Evolutionary conservation across 139 green algal genomes (phyloP).

Genomic region (Chlamydomonas incerta): DNA sequence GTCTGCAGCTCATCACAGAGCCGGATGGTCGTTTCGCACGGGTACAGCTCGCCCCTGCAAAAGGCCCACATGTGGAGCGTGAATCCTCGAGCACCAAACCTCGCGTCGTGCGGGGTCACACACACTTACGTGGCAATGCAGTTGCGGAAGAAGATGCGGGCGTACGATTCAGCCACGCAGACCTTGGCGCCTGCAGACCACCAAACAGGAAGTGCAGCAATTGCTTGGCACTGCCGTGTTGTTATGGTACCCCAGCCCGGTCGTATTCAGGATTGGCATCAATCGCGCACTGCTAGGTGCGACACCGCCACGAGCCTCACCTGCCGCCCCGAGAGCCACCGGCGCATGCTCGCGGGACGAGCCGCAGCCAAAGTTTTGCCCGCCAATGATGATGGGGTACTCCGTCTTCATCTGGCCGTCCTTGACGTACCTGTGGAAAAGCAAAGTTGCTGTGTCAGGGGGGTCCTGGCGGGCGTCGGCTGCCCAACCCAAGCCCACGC

Average conservation of each 20-base stretch:
- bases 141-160: conserved; percentile 97
- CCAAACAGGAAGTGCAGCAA: no score
- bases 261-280: no score
- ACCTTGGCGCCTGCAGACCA: conserved; percentile 72
- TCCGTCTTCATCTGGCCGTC: conserved; percentile 92
- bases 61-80: no score
- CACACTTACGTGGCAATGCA: conserved; percentile 90
- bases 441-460: no score
- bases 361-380: conserved; percentile 96
- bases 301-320: no score
- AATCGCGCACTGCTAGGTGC: no score
- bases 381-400: conserved; percentile 93
- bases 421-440: conserved; percentile 69
- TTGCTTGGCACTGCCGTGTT: no score
- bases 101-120: no score
- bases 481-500: no score
- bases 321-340: conserved; percentile 88
- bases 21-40: conserved; percentile 82
- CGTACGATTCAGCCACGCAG: conserved; percentile 93
- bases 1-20: conserved; percentile 89
- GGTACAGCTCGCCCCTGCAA: conserved; percentile 90
- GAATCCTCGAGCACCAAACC: no score
- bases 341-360: conserved; percentile 94
- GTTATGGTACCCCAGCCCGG: no score
- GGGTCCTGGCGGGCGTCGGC: no score